phyloP scores from a whole-genome alignment of 169 alveolate genomes.

The Cryptosporidium felis region DNA sequence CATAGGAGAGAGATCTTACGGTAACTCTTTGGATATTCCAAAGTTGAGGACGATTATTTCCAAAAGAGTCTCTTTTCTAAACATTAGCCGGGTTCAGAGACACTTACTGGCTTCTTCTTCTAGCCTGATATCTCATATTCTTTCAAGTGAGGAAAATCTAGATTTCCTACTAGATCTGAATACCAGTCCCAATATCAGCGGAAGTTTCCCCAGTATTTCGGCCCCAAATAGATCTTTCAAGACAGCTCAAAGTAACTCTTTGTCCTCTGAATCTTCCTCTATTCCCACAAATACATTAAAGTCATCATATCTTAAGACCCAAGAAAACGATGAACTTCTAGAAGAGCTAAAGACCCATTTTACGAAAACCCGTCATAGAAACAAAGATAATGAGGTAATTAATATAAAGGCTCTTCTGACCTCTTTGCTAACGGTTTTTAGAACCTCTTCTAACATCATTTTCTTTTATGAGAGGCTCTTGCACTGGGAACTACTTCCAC shows the following conservation, averaged over 20 bases:
- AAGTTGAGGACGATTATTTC: background rate
- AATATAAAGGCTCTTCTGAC: background rate
- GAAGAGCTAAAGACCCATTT: background rate
- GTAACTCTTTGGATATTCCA: background rate
- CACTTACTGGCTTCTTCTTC: constrained; percentile 19
- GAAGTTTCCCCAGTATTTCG: background rate
- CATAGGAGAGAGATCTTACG: background rate
- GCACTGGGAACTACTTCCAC: background rate
- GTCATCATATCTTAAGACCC: constrained; percentile 4
- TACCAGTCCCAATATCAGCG: background rate
- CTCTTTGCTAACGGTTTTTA: constrained; percentile 25
- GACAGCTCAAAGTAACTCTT: too few relatives aligned
- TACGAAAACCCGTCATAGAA: background rate
- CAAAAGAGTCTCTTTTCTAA: constrained; percentile 10
- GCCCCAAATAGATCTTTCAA: too few relatives aligned
- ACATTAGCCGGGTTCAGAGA: constrained; percentile 7
- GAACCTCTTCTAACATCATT: constrained; percentile 20
- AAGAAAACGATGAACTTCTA: background rate
- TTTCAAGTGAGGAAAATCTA: constrained; percentile 3
- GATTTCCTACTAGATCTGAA: constrained; percentile 7
- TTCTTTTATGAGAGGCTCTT: constrained; percentile 18
- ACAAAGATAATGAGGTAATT: background rate
- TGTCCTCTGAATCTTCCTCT: too few relatives aligned
- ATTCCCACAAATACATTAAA: too few relatives aligned
- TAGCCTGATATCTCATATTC: background rate